Evolutionary conservation across 2,329 filamentous ascomycete species (phyloP), one percentile per base, ranked within the genome.

Genomic region (Ascochyta rabiei): DNA sequence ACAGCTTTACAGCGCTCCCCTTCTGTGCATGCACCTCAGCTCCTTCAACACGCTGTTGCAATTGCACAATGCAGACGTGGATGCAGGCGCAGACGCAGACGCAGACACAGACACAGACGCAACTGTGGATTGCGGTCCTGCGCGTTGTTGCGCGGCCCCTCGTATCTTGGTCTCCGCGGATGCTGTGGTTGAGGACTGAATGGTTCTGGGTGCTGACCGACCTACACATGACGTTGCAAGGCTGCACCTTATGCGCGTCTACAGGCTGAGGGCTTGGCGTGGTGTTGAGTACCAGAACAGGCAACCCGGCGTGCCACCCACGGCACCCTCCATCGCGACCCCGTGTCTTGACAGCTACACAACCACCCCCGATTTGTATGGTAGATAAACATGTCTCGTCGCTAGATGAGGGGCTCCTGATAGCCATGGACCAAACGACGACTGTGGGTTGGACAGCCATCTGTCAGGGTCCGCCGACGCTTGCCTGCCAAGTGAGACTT

Each of bases 401-500:
- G 9, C 13, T 4, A 33, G 4, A 34, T 9, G 28, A 24, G 16
- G 21, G 21, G 13, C 15, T 19, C 21, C 23, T 6, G n/a, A 24
- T 15, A 7, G 18, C 21, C n/a, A 44, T 13, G 15, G 12, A 13
- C 6, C 4, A 6, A 23, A 23, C 19, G 12, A 18, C 12, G 19
- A 44, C 30, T 8, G 9, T 33, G 39, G 23, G 33, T 34, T 47
- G 18, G 40, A 38, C 23, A 33, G 21, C 28, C n/a, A 9, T 31
- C 40, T 54, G 42, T 38, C 52, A 46, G 41, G 52, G 37, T 38
- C 37, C 33, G 33, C 38, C 21, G 19, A 42, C 24, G 37, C n/a
- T 23, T 37, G 18, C 34, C 16, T 41, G 52, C 46, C 52, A 50
- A 50, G 52, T 55, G 37, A 48, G 40, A 44, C 38, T 19, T 30